Evolutionary conservation across 441 rosid genomes (phyloP), one percentile per base, ranked within the genome.

Genomic region (Metrosideros polymorpha): DNA sequence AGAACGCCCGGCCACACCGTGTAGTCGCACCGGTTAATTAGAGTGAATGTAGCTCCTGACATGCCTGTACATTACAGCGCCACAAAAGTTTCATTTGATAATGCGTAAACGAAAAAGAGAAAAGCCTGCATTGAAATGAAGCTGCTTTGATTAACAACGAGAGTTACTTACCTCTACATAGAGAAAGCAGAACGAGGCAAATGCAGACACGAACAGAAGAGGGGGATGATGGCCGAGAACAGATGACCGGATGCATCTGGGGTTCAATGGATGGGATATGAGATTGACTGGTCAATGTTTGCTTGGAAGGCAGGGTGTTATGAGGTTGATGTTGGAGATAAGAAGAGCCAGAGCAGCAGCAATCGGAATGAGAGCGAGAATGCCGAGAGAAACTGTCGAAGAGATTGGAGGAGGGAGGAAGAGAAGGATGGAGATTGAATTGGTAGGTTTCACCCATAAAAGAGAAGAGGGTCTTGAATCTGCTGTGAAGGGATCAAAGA

Each of bases 1-100:
- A 92, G 91, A 45, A 92, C 87, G 9, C 95, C 97, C 1, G 95
- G 97, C 97, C 97, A 94, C 49, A 94, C 90, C 13, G 93, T 91
- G 89, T 89, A 89, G 66, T 91, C 92, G 84, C 96, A 94, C 82
- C 92, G 88, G 77, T 94, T 94, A 19, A 91, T 83, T 1, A 93
- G n/a, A 4, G 91, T 92, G 75, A 94, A 90, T 77, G 92, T 92
- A 85, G 97, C 92, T 77, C 95, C 97, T 39, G 93, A 90, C 39
- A 39, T 39, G 57, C 93, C 96, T 94, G 90, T 25, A 30, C 53
- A 85, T 18, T 18, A 54, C 19, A 82, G 13, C 45, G n/a, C 15
- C 66, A 2, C 25, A 0, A 32, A 61, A 0, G 1, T 61, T 17
- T 0, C 75, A 15, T 30, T 61, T 12, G 77, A 71, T 15, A 32